These are phyloP conservation scores for Amanita subjunquillea DNA, from an alignment of 768 basidiomycete genomes.

Conservation along the genomic window DNA sequence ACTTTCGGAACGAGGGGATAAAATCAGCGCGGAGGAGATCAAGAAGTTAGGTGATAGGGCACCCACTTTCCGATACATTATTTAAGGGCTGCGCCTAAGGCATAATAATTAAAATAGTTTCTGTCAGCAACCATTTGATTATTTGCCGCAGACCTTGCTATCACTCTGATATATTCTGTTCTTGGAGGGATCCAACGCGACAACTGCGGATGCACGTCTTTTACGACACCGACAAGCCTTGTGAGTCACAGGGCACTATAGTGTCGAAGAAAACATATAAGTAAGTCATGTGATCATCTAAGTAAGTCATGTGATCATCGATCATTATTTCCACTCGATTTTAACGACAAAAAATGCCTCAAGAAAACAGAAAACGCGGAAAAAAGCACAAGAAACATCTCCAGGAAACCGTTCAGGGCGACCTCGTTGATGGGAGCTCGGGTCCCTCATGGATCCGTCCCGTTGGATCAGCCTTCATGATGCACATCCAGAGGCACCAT, in stretches of 20 bases:
- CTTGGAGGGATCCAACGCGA: too few species aligned
- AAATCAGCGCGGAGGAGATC: conserved; percentile 24
- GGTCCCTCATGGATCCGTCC: conserved; percentile 62
- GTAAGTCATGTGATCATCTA: too few species aligned
- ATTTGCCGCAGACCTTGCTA: too few species aligned
- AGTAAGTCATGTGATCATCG: too few species aligned
- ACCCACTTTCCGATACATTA: conserved; percentile 51
- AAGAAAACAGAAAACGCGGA: conserved; percentile 67
- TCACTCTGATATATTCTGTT: too few species aligned
- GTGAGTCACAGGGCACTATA: too few species aligned
- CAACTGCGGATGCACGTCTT: too few species aligned
- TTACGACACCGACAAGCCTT: too few species aligned
- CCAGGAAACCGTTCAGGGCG: conserved; percentile 8
- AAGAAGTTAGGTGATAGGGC: conserved; percentile 47
- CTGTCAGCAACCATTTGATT: too few species aligned
- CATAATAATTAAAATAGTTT: too few species aligned
- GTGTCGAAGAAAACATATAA: too few species aligned
- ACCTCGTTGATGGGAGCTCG: conserved; percentile 5
- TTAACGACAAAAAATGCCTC: conserved; percentile 39
- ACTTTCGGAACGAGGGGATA: conserved; percentile 21
- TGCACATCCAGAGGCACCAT: conserved; percentile 63
- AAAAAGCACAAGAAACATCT: conserved; percentile 57
- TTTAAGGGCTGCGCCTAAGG: conserved; percentile 8
- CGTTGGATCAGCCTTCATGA: conserved; percentile 10
- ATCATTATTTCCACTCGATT: too few species aligned